Conservation (phyloP, 202 grass and related monocot genomes). For the Tripidium arundinaceum region DNA sequence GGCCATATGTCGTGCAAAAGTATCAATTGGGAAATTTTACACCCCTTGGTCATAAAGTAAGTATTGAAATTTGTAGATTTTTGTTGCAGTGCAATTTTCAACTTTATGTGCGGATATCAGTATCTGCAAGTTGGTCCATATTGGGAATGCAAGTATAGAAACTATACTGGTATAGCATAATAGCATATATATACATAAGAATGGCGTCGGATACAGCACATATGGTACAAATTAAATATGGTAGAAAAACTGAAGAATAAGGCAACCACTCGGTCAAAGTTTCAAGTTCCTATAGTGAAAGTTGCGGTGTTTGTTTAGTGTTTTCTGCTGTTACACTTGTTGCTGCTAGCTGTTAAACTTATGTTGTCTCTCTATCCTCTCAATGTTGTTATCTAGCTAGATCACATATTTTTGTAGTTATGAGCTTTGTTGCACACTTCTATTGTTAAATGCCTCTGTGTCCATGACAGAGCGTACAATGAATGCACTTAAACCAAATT, state of each 20-base stretch:
- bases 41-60: neutral
- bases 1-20: neutral
- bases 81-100: neutral
- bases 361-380: neutral
- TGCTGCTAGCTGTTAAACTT: neutral
- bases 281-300: neutral
- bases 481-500: slow-evolving; percentile 73
- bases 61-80: neutral
- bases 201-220: neutral
- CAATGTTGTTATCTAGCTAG: neutral
- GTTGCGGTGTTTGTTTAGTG: neutral
- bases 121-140: neutral
- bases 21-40: neutral
- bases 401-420: neutral
- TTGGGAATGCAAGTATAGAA: neutral
- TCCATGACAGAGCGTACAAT: slow-evolving; percentile 92
- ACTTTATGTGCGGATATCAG: neutral
- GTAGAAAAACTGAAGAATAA: neutral
- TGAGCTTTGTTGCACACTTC: neutral
- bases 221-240: neutral
- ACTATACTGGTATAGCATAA: neutral
- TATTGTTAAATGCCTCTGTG: slow-evolving; percentile 21
- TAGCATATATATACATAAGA: neutral
- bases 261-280: neutral
- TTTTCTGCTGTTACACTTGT: neutral